Base-by-base conservation (phyloP, 2,329 filamentous ascomycete species). In the Colletotrichum kahawae region DNA sequence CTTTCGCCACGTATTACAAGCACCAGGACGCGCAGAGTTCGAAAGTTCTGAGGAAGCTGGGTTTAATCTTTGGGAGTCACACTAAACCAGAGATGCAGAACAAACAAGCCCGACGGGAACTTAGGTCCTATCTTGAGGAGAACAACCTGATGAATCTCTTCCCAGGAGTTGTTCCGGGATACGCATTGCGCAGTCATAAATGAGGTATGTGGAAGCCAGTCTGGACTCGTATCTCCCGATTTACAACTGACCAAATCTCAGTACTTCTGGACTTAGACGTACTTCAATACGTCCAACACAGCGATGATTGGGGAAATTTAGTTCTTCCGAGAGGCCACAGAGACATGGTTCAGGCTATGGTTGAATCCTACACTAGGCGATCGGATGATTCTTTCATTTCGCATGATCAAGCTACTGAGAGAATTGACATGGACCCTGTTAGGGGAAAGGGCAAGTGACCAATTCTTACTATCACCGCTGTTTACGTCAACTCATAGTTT, bases 301-400 rank as follows among this genome's bases (percentile, higher is more conserved):
- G 71, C 21, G 70, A 76, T 8, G 79, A 78, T 10, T 81, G 80
- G 77, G 71, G 78, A 6, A 77, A 81, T 14, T 78, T 83, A 1
- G 80, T 82, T 16, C 66, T 84, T 10, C 80, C 81, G 0, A 54
- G 67, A 2, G 80, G 79, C 1, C 81, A 82, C 65, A 81, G 78
- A 63, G 60, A 79, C 7, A 79, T 83, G 56, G 77, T 83, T 8
- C 78, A 78, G 27, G 80, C 80, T 2, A 79, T 83, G 65, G 80
- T 82, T 4, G 78, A 81, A 51, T 80, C 75, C 7, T 79, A 83
- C 64, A 74, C 78, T 1, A 67, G 33, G 13, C 75, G 64, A 29
- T 71, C 66, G 54, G 68, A 56, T 21, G 38, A 43, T 16, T 43
- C 38, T n/a, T 43, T 43, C 18, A 16, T 43, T 43, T 10, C 38